Evolutionary conservation across 192 early-diverging fungal genomes (phyloP).

Genomic region (Coemansia erecta): DNA sequence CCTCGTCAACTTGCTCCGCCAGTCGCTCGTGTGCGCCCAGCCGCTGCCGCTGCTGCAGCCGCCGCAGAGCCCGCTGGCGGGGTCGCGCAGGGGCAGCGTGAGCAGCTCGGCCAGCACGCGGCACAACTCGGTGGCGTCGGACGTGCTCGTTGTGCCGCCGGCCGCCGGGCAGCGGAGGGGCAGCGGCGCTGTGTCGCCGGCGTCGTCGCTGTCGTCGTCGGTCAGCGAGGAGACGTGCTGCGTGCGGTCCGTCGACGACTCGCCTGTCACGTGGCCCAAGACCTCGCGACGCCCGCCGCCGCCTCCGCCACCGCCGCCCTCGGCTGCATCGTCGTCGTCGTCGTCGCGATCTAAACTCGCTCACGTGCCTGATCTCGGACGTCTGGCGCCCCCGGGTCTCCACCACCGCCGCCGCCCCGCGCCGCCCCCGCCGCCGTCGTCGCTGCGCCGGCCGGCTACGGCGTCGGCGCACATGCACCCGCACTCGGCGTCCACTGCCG

Average conservation of each 20-base stretch:
- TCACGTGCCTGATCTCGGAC: too few species aligned
- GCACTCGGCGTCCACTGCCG: too few species aligned
- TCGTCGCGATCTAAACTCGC: slow-evolving; percentile 1
- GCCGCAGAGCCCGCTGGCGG: background rate
- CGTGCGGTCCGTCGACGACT: slow-evolving; percentile 9
- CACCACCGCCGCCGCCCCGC: slow-evolving; percentile 26
- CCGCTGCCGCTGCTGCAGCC: slow-evolving; percentile 16
- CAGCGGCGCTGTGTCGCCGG: slow-evolving; percentile 31
- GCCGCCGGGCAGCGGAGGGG: slow-evolving; percentile 3
- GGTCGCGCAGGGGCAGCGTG: slow-evolving; percentile 30
- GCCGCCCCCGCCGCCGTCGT: slow-evolving; percentile 33
- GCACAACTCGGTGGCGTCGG: slow-evolving; percentile 33
- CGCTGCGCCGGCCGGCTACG: background rate
- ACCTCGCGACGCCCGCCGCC: slow-evolving; percentile 17
- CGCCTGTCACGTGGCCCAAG: slow-evolving; percentile 2
- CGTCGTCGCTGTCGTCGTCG: slow-evolving; percentile 32
- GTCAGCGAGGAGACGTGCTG: slow-evolving; percentile 49
- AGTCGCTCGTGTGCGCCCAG: slow-evolving; percentile 45
- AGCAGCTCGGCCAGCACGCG: slow-evolving; percentile 32
- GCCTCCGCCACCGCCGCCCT: slow-evolving; percentile 29
- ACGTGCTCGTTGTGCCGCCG: slow-evolving; percentile 3
- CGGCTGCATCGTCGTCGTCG: too few species aligned
- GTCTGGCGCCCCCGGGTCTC: too few species aligned
- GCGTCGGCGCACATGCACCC: too few species aligned
- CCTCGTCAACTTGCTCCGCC: slow-evolving; percentile 41